Conservation (phyloP, 1,139 yeast genomes). For the Protomyces inouyei region DNA sequence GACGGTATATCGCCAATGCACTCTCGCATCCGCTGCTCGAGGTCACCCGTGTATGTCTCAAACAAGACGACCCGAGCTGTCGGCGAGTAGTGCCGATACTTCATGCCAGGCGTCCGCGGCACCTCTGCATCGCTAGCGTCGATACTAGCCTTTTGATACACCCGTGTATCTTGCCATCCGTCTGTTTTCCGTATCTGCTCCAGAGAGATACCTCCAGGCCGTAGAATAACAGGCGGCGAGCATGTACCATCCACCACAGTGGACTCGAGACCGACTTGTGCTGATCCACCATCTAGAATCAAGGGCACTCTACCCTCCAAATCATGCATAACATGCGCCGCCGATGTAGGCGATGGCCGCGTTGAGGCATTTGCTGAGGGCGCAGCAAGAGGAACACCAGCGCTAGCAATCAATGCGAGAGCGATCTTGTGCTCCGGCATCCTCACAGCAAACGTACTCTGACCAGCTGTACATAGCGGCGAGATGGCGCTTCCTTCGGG, state of each 20-base stretch:
- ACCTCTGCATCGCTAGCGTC: constrained; percentile 47
- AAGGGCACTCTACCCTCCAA: constrained; percentile 73
- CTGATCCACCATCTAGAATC: constrained; percentile 84
- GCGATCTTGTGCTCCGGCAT: constrained; percentile 86
- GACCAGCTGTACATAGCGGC: constrained; percentile 73
- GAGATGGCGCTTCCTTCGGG: constrained; percentile 46
- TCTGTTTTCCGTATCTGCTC: constrained; percentile 66
- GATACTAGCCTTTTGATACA: constrained; percentile 39
- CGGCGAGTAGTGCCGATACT: constrained; percentile 92
- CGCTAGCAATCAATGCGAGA: constrained; percentile 77
- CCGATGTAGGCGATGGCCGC: constrained; percentile 85
- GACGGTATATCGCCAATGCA: not conserved
- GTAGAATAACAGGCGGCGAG: constrained; percentile 73
- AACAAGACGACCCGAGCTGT: constrained; percentile 75
- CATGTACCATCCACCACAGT: constrained; percentile 89
- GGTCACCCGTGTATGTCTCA: constrained; percentile 30
- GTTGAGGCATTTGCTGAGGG: constrained; percentile 98
- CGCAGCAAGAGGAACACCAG: constrained; percentile 90
- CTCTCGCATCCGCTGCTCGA: not conserved
- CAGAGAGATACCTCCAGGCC: constrained; percentile 89
- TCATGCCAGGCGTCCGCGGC: constrained; percentile 96
- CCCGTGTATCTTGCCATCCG: constrained; percentile 63
- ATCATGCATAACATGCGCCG: constrained; percentile 78
- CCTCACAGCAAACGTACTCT: constrained; percentile 84
- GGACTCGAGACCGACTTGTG: constrained; percentile 88